Evolutionary conservation across 78 protist species (phyloP), one percentile per base, ranked within the genome.

Genomic region (Paratrimastix pyriformis): DNA sequence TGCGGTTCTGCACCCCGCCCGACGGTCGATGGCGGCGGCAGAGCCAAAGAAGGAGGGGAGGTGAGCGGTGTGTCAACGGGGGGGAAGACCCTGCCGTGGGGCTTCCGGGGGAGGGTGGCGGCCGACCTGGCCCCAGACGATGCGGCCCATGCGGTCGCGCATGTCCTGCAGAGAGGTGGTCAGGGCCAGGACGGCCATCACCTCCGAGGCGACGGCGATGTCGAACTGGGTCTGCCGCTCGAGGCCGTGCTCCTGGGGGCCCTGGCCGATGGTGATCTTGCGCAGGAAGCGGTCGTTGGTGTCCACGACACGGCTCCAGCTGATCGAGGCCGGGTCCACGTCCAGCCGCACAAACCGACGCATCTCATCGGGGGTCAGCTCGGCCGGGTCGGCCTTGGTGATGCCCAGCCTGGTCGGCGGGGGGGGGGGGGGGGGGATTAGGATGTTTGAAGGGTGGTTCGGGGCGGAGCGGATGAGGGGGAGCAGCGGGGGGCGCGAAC

Each of bases 141-240:
- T n/a, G 54, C 26, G 3, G 18, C 74, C 69, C 4, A 91, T 32
- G 32, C 92, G 68, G 37, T 84, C 82, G 44, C 93, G 72, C 89
- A 92, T 80, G 79, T 93, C 96, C 2, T 46, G 74, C 50, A 87
- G 62, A 52, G 42, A 48, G 3, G 54, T 84, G 55, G 94, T 55
- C 3, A 92, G 87, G 4, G 97, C 97, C 0, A 92, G 65, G n/a
- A 93, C 74, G 43, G 99, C 99, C 99, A 96, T 96, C 50, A 91
- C 77, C 74, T 96, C 99, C 3, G 88, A 77, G 6, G 98, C 97
- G 37, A 93, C 99, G 21, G 95, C 15, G 65, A 96, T 96, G 73
- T 92, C 98, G 75, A 85, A 96, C 38, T 84, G 80, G 2, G 96
- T 89, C 62, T 43, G 18, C 32, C 82, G 75, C 65, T 3, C 38